A percentile compares a stretch with the other conserved stretches of the same genome.
These are phyloP conservation scores for Microbotryomycetes sp. DNA, from an alignment of 1,284 basidiomycete species.

Conservation along the genomic window DNA sequence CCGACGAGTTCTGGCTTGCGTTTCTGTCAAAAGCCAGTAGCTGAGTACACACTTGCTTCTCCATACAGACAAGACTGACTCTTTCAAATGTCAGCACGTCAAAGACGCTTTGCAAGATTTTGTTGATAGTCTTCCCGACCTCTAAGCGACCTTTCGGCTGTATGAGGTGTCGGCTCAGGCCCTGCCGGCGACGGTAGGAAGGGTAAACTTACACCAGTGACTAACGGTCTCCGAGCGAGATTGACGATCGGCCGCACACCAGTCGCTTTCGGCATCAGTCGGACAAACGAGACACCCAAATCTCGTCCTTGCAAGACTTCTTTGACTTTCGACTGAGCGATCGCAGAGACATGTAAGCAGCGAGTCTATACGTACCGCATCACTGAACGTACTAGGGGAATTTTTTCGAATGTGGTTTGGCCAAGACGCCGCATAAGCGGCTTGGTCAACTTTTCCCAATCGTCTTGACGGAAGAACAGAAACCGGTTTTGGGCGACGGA, in stretches of 20 bases:
- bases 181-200: too few species aligned
- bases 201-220: slow-evolving; percentile 20
- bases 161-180: too few species aligned
- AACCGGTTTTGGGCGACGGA: slow-evolving; percentile 77
- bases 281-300: slow-evolving; percentile 75
- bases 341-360: too few species aligned
- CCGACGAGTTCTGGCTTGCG: slow-evolving; percentile 60
- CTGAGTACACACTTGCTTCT: background rate
- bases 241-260: slow-evolving; percentile 95
- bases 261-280: slow-evolving; percentile 86
- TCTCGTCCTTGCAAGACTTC: slow-evolving; percentile 47
- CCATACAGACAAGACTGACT: slow-evolving; percentile 43
- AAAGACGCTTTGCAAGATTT: slow-evolving; percentile 72
- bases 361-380: background rate
- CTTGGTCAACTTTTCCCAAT: slow-evolving; percentile 75
- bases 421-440: slow-evolving; percentile 70
- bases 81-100: slow-evolving; percentile 79
- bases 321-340: slow-evolving; percentile 48
- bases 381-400: slow-evolving; percentile 34
- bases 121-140: slow-evolving; percentile 64
- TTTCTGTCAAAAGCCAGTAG: slow-evolving; percentile 47
- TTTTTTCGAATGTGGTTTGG: slow-evolving; percentile 36
- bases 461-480: slow-evolving; percentile 88
- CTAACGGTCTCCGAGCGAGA: slow-evolving; percentile 56
- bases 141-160: slow-evolving; percentile 15